phyloP scores from a whole-genome alignment of 2,329 filamentous ascomycete species.

The Xylariales sp. region DNA sequence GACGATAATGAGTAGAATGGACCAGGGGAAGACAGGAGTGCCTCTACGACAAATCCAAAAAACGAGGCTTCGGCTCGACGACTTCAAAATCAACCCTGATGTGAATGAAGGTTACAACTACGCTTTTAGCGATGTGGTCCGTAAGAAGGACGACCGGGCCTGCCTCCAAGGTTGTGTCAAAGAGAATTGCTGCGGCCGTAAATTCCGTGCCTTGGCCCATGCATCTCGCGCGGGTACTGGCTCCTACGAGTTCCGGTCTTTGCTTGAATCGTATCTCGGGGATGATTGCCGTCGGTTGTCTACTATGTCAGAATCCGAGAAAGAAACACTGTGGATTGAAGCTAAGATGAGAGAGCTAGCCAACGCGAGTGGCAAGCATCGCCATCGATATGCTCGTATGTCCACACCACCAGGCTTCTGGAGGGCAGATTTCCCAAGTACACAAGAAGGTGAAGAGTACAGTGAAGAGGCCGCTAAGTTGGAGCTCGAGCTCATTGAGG shows the following conservation, averaged over 20 bases:
- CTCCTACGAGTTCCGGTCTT: conserved; percentile 44
- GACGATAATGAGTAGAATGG: conserved; percentile 37
- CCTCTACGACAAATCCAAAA: conserved; percentile 68
- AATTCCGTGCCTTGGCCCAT: conserved; percentile 74
- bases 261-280: conserved; percentile 69
- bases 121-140: conserved; percentile 80
- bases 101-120: conserved; percentile 77
- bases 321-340: conserved; percentile 75
- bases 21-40: conserved; percentile 41
- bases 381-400: conserved; percentile 76
- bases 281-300: conserved; percentile 69
- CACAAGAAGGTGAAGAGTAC: conserved; percentile 80
- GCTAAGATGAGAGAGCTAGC: conserved; percentile 80
- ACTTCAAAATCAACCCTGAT: conserved; percentile 85
- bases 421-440: conserved; percentile 88
- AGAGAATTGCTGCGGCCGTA: conserved; percentile 79
- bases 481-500: conserved; percentile 73
- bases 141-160: conserved; percentile 74
- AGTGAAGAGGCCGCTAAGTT: conserved; percentile 71
- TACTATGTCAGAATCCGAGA: conserved; percentile 69
- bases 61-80: conserved; percentile 68
- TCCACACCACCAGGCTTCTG: conserved; percentile 88
- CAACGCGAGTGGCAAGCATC: conserved; percentile 80
- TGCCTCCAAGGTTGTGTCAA: conserved; percentile 80
- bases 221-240: conserved; percentile 57